Base-by-base conservation (phyloP, 495 filamentous ascomycete species). In the Tuber melanosporum region DNA sequence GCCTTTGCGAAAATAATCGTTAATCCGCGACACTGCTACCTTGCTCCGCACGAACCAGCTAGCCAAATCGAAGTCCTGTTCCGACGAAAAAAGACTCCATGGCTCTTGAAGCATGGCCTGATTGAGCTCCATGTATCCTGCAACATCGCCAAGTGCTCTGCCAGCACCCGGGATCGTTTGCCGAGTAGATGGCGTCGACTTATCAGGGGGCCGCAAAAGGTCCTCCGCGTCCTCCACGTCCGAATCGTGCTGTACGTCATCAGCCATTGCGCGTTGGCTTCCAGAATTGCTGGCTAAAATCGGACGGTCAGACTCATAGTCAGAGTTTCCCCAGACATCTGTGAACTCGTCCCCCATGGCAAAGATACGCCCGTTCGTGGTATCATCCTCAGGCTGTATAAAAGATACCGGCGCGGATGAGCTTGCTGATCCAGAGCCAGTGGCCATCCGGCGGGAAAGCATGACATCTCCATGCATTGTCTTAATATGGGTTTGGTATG, bases 1-100 rank as follows among this genome's bases (percentile, higher is more conserved):
- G 15, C 45, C 45, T 73, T 73, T 45, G 44, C 44, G 0, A 12
- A 76, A 73, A 43, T 73, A 76, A 45, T 45, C 0, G 44, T 45
- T 14, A 45, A 45, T 45, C 44, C 12, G 44, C 1, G 10, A 45
- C 44, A 4, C 12, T 0, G 44, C 44, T 1, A 45, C 44, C 44
- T 45, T 45, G 1, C 44, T 45, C 44, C 10, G 12, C 44, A 10
- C 44, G 12, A 10, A 45, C 44, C 7, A 45, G 44, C 44, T 45
- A 45, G 44, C 44, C 44, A 10, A 45, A 45, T 45, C 1, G 44
- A 45, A 45, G 44, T 45, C 44, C 7, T 12, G 10, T 45, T 45
- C 12, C 5, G 44, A 45, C 7, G 12, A 45, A 45, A 45, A 45
- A 45, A 6, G 44, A 6, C 44, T 45, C 9, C 44, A 45, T 45